Evolutionary conservation across 2,329 filamentous ascomycete species (phyloP).

Genomic region (Fusarium dlaminii): DNA sequence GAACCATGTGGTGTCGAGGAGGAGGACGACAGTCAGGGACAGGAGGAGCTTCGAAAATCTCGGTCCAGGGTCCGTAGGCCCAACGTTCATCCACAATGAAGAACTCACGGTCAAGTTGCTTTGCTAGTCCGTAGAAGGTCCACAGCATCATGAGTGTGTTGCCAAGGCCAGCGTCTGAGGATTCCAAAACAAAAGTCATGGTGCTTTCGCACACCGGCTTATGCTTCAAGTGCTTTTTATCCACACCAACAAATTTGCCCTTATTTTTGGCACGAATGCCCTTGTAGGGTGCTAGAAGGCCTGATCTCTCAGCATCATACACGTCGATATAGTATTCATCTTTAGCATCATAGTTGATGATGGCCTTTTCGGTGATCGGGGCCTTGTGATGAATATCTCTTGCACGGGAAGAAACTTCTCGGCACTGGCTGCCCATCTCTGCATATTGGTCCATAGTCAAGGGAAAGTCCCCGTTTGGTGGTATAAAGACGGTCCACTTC

Average conservation of each 20-base stretch:
- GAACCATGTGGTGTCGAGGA: conserved; percentile 78
- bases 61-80: conserved; percentile 79
- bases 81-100: conserved; percentile 88
- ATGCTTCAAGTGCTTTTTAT: conserved; percentile 54
- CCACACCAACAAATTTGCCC: conserved; percentile 60
- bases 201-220: conserved; percentile 72
- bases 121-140: conserved; percentile 83
- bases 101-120: conserved; percentile 77
- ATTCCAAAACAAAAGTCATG: conserved; percentile 82
- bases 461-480: conserved; percentile 72
- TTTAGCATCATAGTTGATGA: conserved; percentile 65
- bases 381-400: conserved; percentile 55
- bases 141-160: conserved; percentile 81
- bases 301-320: conserved; percentile 72
- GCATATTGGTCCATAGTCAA: conserved; percentile 72
- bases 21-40: conserved; percentile 74
- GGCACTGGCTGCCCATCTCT: conserved; percentile 74
- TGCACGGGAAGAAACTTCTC: conserved; percentile 69
- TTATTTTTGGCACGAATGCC: conserved; percentile 52
- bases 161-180: conserved; percentile 77
- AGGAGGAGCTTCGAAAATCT: conserved; percentile 76
- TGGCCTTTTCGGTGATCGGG: conserved; percentile 54
- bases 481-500: conserved; percentile 86
- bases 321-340: conserved; percentile 81
- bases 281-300: conserved; percentile 59